Conservation (phyloP, 2,329 filamentous ascomycete species). For the Penicillium paneum region DNA sequence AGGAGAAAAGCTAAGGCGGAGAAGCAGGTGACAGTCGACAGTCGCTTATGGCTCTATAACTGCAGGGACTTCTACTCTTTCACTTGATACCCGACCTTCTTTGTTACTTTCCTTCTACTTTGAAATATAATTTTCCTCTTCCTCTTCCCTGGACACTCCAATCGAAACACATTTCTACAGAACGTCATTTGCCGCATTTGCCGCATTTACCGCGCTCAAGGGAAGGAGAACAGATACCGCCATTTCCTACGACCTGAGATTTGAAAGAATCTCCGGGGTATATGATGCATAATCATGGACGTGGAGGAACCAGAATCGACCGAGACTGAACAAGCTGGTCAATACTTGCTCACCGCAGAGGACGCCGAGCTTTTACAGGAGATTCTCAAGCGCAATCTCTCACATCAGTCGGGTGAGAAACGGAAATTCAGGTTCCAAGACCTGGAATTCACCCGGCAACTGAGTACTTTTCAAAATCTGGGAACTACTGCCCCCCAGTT, state of each 20-base stretch:
- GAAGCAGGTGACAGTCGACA: neutral
- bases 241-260: neutral
- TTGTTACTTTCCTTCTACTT: neutral
- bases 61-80: neutral
- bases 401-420: constrained; percentile 33
- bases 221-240: too few species aligned
- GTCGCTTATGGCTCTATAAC: neutral
- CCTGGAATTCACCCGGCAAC: constrained; percentile 68
- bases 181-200: neutral
- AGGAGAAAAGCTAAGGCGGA: neutral
- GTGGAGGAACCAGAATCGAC: neutral
- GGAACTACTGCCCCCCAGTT: constrained; percentile 65
- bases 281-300: neutral
- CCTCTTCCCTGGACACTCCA: neutral
- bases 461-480: constrained; percentile 70
- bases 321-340: constrained; percentile 24
- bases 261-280: neutral
- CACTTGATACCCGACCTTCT: neutral
- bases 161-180: neutral
- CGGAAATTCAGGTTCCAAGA: constrained; percentile 47
- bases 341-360: constrained; percentile 50
- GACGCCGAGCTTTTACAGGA: constrained; percentile 48
- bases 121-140: neutral
- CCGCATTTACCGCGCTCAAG: neutral
- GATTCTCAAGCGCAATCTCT: constrained; percentile 44